These are phyloP conservation scores for Debaryomyces sp. DNA, from an alignment of 1,139 yeast genomes.

Conservation along the genomic window DNA sequence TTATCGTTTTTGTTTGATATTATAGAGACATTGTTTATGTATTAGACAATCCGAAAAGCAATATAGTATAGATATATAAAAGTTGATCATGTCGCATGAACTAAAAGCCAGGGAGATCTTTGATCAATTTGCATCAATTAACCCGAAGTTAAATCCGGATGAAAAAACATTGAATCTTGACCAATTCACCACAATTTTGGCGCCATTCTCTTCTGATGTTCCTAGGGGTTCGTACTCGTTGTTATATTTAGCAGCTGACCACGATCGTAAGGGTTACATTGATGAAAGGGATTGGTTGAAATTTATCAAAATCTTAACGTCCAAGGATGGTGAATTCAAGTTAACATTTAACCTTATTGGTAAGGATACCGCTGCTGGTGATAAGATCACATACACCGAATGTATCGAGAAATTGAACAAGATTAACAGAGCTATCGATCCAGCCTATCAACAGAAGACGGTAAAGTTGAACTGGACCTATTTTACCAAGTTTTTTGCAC, in stretches of 20 bases:
- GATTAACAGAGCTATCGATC: slow-evolving; percentile 46
- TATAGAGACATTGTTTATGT: slow-evolving; percentile 5
- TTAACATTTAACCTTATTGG: slow-evolving; percentile 54
- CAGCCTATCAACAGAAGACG: slow-evolving; percentile 45
- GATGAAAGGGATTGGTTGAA: slow-evolving; percentile 61
- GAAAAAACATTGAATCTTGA: slow-evolving; percentile 35
- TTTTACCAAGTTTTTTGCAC: slow-evolving; percentile 46
- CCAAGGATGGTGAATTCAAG: slow-evolving; percentile 61
- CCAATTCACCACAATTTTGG: slow-evolving; percentile 41
- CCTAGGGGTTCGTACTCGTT: slow-evolving; percentile 46
- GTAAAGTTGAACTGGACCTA: slow-evolving; percentile 49
- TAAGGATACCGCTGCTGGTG: slow-evolving; percentile 30
- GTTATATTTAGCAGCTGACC: slow-evolving; percentile 67
- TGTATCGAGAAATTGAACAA: slow-evolving; percentile 41
- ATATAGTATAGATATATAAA: slow-evolving; percentile 6
- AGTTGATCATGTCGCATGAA: slow-evolving; percentile 22
- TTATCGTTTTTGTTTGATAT: slow-evolving; percentile 5
- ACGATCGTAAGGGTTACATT: slow-evolving; percentile 61
- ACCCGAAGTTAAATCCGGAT: slow-evolving; percentile 14
- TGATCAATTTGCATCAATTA: slow-evolving; percentile 39
- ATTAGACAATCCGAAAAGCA: slow-evolving; percentile 1
- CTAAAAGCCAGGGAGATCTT: slow-evolving; percentile 43
- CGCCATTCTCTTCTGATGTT: slow-evolving; percentile 47
- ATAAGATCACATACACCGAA: slow-evolving; percentile 37
- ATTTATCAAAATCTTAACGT: slow-evolving; percentile 57